Conservation (phyloP, 805 yeast species). For the Diddensiella transvaalensis region DNA sequence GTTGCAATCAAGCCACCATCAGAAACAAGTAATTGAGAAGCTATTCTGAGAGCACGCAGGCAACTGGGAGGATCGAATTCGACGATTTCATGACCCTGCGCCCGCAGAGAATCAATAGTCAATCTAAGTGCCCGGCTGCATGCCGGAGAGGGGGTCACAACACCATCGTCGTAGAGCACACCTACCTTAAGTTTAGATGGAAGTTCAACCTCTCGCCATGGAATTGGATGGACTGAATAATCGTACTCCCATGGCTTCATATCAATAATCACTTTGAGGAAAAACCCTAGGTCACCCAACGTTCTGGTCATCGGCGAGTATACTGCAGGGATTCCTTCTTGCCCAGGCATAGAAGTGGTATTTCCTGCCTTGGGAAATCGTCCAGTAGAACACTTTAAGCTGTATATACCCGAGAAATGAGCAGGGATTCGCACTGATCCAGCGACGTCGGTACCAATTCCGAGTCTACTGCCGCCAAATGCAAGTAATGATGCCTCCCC, state of each 20-base stretch:
- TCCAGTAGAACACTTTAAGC: conserved; percentile 48
- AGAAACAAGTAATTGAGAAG: conserved; percentile 37
- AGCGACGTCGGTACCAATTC: conserved; percentile 56
- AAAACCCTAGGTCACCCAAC: conserved; percentile 48
- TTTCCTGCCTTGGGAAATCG: conserved; percentile 46
- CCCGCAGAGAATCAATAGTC: conserved; percentile 38
- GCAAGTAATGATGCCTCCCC: conserved; percentile 51
- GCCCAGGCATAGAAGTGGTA: conserved; percentile 41
- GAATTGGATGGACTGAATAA: conserved; percentile 44
- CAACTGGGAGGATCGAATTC: conserved; percentile 49
- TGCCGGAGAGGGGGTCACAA: conserved; percentile 50
- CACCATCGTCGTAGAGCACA: conserved; percentile 46
- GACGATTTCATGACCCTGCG: conserved; percentile 46
- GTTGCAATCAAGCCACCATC: conserved; percentile 34
- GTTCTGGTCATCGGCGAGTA: conserved; percentile 45
- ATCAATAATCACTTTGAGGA: conserved; percentile 44
- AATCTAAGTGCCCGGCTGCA: conserved; percentile 40
- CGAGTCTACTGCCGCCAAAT: conserved; percentile 46
- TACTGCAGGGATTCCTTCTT: conserved; percentile 46
- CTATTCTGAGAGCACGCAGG: conserved; percentile 57
- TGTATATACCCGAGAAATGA: conserved; percentile 48
- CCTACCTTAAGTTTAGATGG: conserved; percentile 45
- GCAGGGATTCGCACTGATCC: conserved; percentile 57
- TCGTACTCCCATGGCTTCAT: conserved; percentile 57
- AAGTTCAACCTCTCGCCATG: conserved; percentile 44